A percentile compares a stretch with the other conserved stretches of the same genome.
Evolutionary conservation across 371 early-diverging fungal genomes (phyloP).

Genomic region (Chytridiales sp.): DNA sequence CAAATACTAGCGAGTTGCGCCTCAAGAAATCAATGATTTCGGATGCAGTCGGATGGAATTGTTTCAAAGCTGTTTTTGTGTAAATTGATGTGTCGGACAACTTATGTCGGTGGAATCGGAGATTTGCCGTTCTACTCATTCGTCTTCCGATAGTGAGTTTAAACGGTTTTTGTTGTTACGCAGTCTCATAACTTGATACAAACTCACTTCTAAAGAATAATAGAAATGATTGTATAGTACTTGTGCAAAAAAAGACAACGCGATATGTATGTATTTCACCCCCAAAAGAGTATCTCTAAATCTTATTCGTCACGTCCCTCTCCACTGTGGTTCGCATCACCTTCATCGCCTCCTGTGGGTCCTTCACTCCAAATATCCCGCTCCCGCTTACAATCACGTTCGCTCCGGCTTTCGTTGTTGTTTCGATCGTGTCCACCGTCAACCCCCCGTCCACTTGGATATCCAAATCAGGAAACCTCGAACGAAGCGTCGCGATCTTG

Average conservation of each 20-base stretch:
- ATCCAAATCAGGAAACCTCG: slow-evolving; percentile 79
- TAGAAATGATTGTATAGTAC: background rate
- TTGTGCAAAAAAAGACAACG: background rate
- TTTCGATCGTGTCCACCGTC: slow-evolving; percentile 79
- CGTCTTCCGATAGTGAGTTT: too few species aligned
- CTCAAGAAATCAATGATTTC: too few species aligned
- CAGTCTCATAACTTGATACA: too few species aligned
- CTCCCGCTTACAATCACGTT: slow-evolving; percentile 99
- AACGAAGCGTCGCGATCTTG: slow-evolving; percentile 77
- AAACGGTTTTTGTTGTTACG: too few species aligned
- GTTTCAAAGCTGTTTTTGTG: too few species aligned
- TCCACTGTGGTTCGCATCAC: slow-evolving; percentile 28
- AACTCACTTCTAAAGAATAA: too few species aligned
- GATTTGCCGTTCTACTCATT: too few species aligned
- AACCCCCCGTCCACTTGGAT: slow-evolving; percentile 99
- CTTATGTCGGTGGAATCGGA: too few species aligned
- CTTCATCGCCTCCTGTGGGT: slow-evolving; percentile 71
- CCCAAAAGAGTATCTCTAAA: too few species aligned
- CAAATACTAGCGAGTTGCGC: too few species aligned
- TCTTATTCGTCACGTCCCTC: slow-evolving; percentile 7
- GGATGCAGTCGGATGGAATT: too few species aligned
- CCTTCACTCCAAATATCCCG: slow-evolving; percentile 82
- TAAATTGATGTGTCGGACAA: too few species aligned
- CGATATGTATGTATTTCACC: background rate
- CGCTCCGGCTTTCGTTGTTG: slow-evolving; percentile 89